These are phyloP conservation scores for Globisporangium cylindrosporum DNA, from an alignment of 352 stramenopile species.

Conservation along the genomic window DNA sequence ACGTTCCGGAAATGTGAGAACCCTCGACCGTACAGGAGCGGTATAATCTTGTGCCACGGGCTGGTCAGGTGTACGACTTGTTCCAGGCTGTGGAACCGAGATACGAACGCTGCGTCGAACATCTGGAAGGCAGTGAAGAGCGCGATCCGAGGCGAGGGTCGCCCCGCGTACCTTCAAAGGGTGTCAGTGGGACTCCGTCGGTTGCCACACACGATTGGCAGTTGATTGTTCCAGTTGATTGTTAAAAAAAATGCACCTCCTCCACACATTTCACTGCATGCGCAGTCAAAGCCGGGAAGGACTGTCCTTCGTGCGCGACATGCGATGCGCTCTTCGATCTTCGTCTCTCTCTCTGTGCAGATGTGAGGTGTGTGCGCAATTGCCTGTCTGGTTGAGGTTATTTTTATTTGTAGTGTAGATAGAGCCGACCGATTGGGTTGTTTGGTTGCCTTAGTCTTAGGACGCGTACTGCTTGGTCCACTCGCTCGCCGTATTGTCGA, in stretches of 20 bases:
- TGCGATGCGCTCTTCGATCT: background rate
- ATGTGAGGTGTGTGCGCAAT: background rate
- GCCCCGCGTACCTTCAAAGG: too few relatives aligned
- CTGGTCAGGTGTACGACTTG: too few relatives aligned
- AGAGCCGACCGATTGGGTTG: background rate
- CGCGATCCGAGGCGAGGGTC: too few relatives aligned
- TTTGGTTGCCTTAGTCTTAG: conserved; percentile 25
- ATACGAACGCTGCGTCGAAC: too few relatives aligned
- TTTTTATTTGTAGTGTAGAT: background rate
- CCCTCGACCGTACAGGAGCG: too few relatives aligned
- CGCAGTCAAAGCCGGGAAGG: background rate
- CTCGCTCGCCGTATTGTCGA: conserved; percentile 92
- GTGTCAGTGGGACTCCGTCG: too few relatives aligned
- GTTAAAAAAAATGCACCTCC: background rate
- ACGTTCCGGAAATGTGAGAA: too few relatives aligned
- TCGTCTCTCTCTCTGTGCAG: background rate
- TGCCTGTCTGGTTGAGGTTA: background rate
- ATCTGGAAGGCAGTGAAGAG: too few relatives aligned
- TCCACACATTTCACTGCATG: background rate
- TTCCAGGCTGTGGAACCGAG: too few relatives aligned
- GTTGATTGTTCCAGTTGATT: background rate
- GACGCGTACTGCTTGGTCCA: conserved; percentile 90
- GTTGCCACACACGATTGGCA: too few relatives aligned
- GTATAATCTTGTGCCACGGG: too few relatives aligned
- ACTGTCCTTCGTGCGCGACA: background rate